Conservation (phyloP, 768 basidiomycete genomes). For the Psilocybe cubensis region DNA sequence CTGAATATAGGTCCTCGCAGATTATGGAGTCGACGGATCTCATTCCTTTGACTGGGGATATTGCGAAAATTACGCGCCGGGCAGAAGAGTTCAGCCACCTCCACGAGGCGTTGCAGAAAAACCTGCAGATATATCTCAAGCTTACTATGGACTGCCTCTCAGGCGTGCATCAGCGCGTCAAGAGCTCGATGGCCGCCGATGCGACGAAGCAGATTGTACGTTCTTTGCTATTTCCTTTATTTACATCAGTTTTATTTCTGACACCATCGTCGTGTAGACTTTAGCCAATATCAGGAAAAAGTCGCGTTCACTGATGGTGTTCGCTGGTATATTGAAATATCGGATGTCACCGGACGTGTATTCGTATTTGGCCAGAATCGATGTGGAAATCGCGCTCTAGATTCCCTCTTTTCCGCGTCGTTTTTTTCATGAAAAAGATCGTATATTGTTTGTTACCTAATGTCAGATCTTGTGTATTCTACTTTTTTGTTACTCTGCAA, state of each 20-base stretch:
- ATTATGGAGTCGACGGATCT: conserved; percentile 87
- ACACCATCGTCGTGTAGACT: conserved; percentile 43
- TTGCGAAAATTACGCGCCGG: conserved; percentile 80
- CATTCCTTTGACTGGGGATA: conserved; percentile 85
- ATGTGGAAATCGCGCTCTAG: conserved; percentile 85
- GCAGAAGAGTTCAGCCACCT: conserved; percentile 90
- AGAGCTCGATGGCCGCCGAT: conserved; percentile 73
- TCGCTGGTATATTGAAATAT: conserved; percentile 86
- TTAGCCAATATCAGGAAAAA: conserved; percentile 73
- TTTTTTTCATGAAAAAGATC: neutral
- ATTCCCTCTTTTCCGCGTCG: conserved; percentile 6
- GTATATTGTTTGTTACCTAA: neutral
- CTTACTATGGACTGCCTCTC: conserved; percentile 93
- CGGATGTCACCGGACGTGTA: conserved; percentile 91
- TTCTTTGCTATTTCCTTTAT: conserved; percentile 12
- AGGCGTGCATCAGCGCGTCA: conserved; percentile 77
- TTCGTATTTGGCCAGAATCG: conserved; percentile 81
- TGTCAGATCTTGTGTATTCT: neutral
- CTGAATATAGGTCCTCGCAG: too few species aligned
- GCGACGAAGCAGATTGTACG: conserved; percentile 76
- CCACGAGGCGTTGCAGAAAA: conserved; percentile 86
- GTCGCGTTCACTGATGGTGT: conserved; percentile 85
- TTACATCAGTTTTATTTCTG: conserved; percentile 12
- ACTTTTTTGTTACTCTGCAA: neutral
- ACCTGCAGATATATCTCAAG: conserved; percentile 85